Base-by-base conservation (phyloP, 257 asterid species). In the Nicotiana knightiana region DNA sequence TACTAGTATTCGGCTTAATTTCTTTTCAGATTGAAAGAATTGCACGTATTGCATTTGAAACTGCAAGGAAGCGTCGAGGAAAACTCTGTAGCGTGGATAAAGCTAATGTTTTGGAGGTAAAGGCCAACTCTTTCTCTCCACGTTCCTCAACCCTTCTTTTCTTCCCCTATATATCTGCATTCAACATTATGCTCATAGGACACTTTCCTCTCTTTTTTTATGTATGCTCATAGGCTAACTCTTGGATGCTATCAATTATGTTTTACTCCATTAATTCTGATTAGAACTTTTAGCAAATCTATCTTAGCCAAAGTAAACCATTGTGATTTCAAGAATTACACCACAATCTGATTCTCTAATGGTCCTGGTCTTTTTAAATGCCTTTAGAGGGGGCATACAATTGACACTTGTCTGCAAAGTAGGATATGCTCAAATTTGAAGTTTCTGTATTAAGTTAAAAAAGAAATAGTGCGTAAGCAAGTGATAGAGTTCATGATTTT, bases 31-130 rank as follows among this genome's bases (percentile, higher is more conserved):
- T 96, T 71, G 98, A 92, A 77, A 97, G 99, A 62, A 96, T 96
- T 86, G 98, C 98, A 84, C 98, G 93, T 35, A 90, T 96, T 73
- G 99, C 99, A 71, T 94, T 96, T 89, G 97, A 93, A 87, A 93
- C 97, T 86, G 98, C 99, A 83, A 89, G 92, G 86, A 96, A 92
- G 67, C 97, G 98, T 53, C 85, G 86, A 62, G 98, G 97, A 81
- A 94, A 92, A 84, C 98, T 96, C 71, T 96, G 98, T 84, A 94
- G 98, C 68, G 98, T 96, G 35, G 99, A 96, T 85, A 96, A 96
- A 89, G 99, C 99, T 81, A 96, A 96, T 87, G 99, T 96, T 66
- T 87, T 96, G 94, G 99, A 96, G 98, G 99, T 92, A 90, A 43
- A 18, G 61, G 73, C 26, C 57, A 1, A 15, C 33, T 82, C 68